Conservation (phyloP, 2,329 filamentous ascomycete genomes). For the Rhytidhysteron rufulum region DNA sequence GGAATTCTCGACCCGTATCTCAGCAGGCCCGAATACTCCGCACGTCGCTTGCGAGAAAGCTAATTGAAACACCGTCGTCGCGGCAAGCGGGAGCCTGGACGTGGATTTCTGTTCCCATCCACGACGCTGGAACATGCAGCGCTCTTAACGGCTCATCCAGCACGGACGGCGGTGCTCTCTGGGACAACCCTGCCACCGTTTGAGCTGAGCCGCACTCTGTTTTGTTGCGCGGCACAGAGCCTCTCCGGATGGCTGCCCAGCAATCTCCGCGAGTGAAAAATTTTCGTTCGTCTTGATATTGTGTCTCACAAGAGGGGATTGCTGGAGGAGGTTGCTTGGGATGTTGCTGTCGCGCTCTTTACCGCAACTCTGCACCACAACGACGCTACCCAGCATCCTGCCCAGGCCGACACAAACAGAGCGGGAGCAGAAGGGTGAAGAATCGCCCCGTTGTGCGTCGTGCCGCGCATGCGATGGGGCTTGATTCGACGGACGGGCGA, state of each 20-base stretch:
- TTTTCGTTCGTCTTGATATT: constrained; percentile 22
- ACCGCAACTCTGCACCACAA: constrained; percentile 31
- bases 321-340: too few species aligned
- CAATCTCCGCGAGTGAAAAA: constrained; percentile 35
- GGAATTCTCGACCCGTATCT: background rate
- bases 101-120: constrained; percentile 7
- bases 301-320: constrained; percentile 29
- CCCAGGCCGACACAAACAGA: constrained; percentile 4
- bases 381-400: constrained; percentile 3
- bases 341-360: constrained; percentile 21
- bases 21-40: constrained; percentile 7
- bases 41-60: too few species aligned
- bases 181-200: constrained; percentile 25
- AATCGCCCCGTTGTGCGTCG: constrained; percentile 24
- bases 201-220: constrained; percentile 31
- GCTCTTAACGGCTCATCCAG: constrained; percentile 24
- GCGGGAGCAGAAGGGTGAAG: constrained; percentile 15
- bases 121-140: constrained; percentile 17
- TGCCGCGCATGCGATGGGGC: constrained; percentile 18
- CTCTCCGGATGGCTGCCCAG: constrained; percentile 14
- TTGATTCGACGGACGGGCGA: constrained; percentile 26
- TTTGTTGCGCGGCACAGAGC: constrained; percentile 23
- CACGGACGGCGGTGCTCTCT: constrained; percentile 9
- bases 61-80: constrained; percentile 21
- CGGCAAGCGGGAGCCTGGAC: constrained; percentile 19